Evolutionary conservation across 768 basidiomycete genomes (phyloP), one percentile per base, ranked within the genome.

Genomic region (Boletus reticulatus): DNA sequence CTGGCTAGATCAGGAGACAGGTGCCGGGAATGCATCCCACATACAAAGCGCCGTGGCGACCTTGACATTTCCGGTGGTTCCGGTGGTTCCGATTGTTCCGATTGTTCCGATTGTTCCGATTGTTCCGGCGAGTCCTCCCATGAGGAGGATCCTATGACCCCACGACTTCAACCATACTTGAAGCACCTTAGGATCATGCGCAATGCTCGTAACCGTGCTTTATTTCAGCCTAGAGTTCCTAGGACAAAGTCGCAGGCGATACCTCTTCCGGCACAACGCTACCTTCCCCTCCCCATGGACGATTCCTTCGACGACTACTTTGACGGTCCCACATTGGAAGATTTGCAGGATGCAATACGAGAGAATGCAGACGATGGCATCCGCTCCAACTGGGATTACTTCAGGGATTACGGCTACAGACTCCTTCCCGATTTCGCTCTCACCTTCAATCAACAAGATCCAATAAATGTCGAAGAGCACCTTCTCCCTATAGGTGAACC

Each of bases 351-450:
- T 14, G 11, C 14, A 6, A 34, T 4, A 34, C 34, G 0, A 34
- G 34, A 34, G 34, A 34, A 34, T 8, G 13, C 5, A 13, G 12
- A 34, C 11, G 27, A 4, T 6, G 3, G 1, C 3, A 4, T 11
- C 1, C 42, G 51, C 11, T 53, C 47, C 0, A 57, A 38, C 17
- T 57, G 56, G 56, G 43, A 53, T 13, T 53, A 32, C 11, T 57
- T 53, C 52, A 53, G 7, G n/a, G 56, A 57, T 41, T 53, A 57
- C 36, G 47, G 56, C 0, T 57, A 49, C 10, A 4, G 52, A 27
- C 46, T 57, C 10, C 47, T 49, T 17, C 43, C 48, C 3, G 51
- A 53, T 11, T 57, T 57, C 10, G 31, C 52, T 7, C 7, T 27
- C 1, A 44, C 37, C 2, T 57, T 57, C 43, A 53, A 57, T 17